Conservation (phyloP, 2,329 filamentous ascomycete species). For the Sporothrix brunneoviolacea region DNA sequence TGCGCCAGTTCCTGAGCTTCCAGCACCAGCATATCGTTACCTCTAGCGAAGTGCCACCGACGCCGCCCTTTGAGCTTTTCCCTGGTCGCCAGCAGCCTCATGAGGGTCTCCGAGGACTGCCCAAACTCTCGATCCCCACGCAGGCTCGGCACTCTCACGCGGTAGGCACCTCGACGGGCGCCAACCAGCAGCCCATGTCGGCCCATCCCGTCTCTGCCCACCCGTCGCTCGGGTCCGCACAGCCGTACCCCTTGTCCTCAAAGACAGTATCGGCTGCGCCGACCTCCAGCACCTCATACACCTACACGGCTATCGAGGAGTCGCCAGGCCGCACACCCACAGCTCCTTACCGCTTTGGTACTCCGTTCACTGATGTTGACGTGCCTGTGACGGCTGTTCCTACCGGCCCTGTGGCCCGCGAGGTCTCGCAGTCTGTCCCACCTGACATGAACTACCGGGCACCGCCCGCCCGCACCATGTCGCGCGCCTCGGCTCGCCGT, state of each 20-base stretch:
- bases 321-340: conserved; percentile 29
- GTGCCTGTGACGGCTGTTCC: conserved; percentile 71
- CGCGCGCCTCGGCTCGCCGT: conserved; percentile 52
- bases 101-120: conserved; percentile 50
- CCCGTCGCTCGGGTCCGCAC: not conserved
- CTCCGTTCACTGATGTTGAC: conserved; percentile 86
- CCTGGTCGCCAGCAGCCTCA: conserved; percentile 37
- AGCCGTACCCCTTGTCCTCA: conserved; percentile 5
- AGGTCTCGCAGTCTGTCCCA: conserved; percentile 83
- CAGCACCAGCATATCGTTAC: conserved; percentile 51
- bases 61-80: conserved; percentile 62
- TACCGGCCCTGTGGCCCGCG: conserved; percentile 65
- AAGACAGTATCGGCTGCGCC: conserved; percentile 11
- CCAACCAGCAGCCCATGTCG: conserved; percentile 18
- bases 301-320: conserved; percentile 20
- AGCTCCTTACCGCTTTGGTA: conserved; percentile 68
- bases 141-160: conserved; percentile 21
- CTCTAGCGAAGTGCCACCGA: conserved; percentile 54
- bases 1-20: conserved; percentile 83
- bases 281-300: conserved; percentile 16
- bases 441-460: conserved; percentile 81
- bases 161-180: not conserved
- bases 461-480: conserved; percentile 39
- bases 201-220: conserved; percentile 20
- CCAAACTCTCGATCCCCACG: conserved; percentile 55